phyloP scores from a whole-genome alignment of 1,284 basidiomycete genomes.

The Ganoderma boninense region DNA sequence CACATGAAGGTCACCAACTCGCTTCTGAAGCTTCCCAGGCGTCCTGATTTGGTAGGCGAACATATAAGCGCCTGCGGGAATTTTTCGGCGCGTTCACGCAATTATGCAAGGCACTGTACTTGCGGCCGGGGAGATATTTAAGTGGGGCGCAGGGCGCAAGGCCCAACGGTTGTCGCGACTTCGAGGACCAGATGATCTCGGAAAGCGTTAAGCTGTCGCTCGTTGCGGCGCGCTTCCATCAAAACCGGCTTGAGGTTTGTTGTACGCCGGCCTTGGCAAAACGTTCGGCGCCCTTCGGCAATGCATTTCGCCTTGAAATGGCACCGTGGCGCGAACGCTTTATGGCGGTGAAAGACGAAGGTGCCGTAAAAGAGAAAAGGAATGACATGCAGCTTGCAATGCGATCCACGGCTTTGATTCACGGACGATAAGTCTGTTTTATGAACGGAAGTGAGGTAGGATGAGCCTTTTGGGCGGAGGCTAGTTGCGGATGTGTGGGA shows the following conservation, averaged over 20 bases:
- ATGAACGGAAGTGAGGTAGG: background rate
- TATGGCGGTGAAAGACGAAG: background rate
- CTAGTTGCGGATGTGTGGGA: background rate
- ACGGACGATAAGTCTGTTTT: background rate
- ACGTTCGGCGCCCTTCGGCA: slow-evolving; percentile 13
- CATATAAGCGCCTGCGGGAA: too few species aligned
- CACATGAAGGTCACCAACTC: too few species aligned
- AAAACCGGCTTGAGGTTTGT: slow-evolving; percentile 21
- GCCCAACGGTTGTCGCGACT: slow-evolving; percentile 23
- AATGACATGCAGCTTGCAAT: background rate
- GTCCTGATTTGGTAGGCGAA: too few species aligned
- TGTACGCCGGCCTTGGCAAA: slow-evolving; percentile 29
- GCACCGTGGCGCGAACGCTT: background rate
- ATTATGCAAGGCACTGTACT: too few species aligned
- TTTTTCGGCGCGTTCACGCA: too few species aligned
- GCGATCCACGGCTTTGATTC: background rate
- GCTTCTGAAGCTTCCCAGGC: too few species aligned
- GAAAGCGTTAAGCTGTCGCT: slow-evolving; percentile 14
- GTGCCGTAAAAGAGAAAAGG: background rate
- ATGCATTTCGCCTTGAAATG: background rate
- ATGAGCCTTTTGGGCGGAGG: background rate
- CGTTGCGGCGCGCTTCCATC: slow-evolving; percentile 14
- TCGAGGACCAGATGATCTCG: slow-evolving; percentile 29
- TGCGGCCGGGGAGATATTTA: slow-evolving; percentile 16
- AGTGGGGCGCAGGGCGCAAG: slow-evolving; percentile 9